A percentile compares a stretch with the other conserved stretches of the same genome.
Conservation (phyloP, 768 basidiomycete genomes). For the Tulasnella calospora region DNA sequence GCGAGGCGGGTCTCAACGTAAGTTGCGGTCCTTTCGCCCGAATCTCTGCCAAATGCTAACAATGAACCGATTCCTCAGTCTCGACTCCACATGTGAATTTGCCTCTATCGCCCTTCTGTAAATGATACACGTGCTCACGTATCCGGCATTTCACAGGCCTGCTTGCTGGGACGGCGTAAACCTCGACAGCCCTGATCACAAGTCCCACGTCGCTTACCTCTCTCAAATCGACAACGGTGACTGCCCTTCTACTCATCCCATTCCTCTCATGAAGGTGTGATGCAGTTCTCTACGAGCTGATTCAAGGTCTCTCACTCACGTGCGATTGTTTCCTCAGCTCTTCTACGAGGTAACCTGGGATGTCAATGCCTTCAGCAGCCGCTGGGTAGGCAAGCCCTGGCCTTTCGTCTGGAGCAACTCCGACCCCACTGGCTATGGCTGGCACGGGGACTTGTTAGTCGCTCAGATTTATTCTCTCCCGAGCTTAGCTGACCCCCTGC, state of each 20-base stretch:
- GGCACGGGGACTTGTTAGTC: slow-evolving; percentile 32
- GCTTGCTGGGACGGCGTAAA: slow-evolving; percentile 33
- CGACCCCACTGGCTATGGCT: slow-evolving; percentile 28
- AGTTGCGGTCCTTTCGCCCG: slow-evolving; percentile 29
- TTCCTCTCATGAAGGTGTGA: slow-evolving; percentile 20
- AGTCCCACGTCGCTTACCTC: too few species aligned
- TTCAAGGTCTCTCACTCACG: neutral
- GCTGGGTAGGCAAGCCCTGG: slow-evolving; percentile 24
- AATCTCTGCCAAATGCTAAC: neutral
- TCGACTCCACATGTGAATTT: neutral
- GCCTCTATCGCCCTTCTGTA: neutral
- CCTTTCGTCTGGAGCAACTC: too few species aligned
- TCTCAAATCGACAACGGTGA: too few species aligned
- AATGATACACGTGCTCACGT: neutral
- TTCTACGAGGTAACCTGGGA: slow-evolving; percentile 30
- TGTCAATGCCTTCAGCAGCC: slow-evolving; percentile 13
- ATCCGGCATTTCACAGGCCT: neutral
- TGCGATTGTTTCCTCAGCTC: neutral
- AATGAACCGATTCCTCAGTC: neutral
- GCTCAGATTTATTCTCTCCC: slow-evolving; percentile 18
- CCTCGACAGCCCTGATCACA: too few species aligned
- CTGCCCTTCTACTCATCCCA: too few species aligned
- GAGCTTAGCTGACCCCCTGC: too few species aligned
- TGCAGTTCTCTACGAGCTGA: neutral
- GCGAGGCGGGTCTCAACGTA: slow-evolving; percentile 42